A percentile compares a stretch with the other conserved stretches of the same genome.
These are phyloP conservation scores for Cryptococcus jaspeensis DNA, from an alignment of 1,284 basidiomycete species.

Conservation along the genomic window DNA sequence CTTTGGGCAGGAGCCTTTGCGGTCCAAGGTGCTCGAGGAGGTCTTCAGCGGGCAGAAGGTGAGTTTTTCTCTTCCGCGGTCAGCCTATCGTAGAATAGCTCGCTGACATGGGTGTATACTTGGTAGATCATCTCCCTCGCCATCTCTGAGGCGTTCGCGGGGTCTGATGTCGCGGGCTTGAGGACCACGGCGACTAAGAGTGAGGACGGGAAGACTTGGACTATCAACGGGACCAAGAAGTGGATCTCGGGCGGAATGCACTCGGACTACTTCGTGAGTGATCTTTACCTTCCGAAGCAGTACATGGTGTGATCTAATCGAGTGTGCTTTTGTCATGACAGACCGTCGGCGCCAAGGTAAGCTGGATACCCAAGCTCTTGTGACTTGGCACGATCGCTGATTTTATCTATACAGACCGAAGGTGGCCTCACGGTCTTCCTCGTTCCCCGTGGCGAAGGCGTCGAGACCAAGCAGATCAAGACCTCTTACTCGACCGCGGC, in stretches of 20 bases:
- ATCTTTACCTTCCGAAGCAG: not conserved
- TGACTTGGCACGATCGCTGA: no score
- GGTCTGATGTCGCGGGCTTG: conserved; percentile 81
- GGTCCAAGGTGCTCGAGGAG: conserved; percentile 68
- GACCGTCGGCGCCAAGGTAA: conserved; percentile 47
- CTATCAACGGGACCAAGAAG: conserved; percentile 81
- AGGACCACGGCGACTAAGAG: conserved; percentile 78
- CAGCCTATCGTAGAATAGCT: not conserved
- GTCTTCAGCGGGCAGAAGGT: conserved; percentile 64
- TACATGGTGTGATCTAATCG: not conserved
- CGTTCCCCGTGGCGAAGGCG: conserved; percentile 70
- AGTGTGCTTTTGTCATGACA: conserved; percentile 3
- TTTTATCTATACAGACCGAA: conserved; percentile 49
- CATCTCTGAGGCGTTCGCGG: conserved; percentile 86
- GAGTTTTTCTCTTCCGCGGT: not conserved
- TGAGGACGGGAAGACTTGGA: conserved; percentile 71
- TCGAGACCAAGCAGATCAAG: conserved; percentile 82
- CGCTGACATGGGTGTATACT: not conserved
- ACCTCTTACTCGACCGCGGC: conserved; percentile 78
- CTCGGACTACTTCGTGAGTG: conserved; percentile 49
- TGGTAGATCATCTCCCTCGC: conserved; percentile 70
- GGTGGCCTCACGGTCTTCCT: conserved; percentile 83
- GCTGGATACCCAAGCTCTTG: conserved; percentile 9
- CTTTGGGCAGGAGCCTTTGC: conserved; percentile 59
- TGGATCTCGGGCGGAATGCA: conserved; percentile 88